Percentiles rank a stretch among this genome's conserved stretches.
These are phyloP conservation scores for Lenzites betulinus DNA, from an alignment of 768 basidiomycete genomes.

Conservation along the genomic window DNA sequence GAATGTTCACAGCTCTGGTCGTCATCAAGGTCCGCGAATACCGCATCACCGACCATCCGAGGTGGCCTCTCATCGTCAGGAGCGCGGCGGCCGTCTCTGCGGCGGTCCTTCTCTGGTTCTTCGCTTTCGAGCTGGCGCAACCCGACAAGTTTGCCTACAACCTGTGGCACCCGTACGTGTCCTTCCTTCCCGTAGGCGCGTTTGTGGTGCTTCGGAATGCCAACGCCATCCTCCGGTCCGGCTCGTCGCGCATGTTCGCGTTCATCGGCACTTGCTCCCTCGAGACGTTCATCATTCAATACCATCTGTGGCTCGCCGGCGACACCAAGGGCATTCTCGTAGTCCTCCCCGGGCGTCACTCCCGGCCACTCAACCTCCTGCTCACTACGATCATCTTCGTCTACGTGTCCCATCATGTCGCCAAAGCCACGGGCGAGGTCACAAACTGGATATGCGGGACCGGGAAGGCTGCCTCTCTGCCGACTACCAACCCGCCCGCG, in stretches of 20 bases:
- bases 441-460: conserved; percentile 59
- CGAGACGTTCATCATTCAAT: conserved; percentile 92
- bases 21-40: conserved; percentile 76
- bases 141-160: conserved; percentile 88
- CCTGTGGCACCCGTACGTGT: conserved; percentile 79
- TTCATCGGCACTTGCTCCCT: conserved; percentile 87
- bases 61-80: conserved; percentile 61
- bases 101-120: conserved; percentile 70
- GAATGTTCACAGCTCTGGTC: conserved; percentile 77
- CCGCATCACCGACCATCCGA: conserved; percentile 65
- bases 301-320: conserved; percentile 82
- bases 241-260: conserved; percentile 66
- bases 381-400: conserved; percentile 78
- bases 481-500: background rate
- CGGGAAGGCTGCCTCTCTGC: conserved; percentile 25
- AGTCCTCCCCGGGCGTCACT: conserved; percentile 71
- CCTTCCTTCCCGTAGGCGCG: conserved; percentile 76
- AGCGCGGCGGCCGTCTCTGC: conserved; percentile 50
- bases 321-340: conserved; percentile 83
- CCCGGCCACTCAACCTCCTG: conserved; percentile 78
- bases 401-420: conserved; percentile 75
- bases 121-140: conserved; percentile 76
- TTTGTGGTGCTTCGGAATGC: conserved; percentile 81
- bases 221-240: conserved; percentile 67
- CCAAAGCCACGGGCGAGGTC: conserved; percentile 72